Evolutionary conservation across 164 flowering plant genomes (phyloP), one percentile per base, ranked within the genome.

Genomic region (Amborella trichopoda): DNA sequence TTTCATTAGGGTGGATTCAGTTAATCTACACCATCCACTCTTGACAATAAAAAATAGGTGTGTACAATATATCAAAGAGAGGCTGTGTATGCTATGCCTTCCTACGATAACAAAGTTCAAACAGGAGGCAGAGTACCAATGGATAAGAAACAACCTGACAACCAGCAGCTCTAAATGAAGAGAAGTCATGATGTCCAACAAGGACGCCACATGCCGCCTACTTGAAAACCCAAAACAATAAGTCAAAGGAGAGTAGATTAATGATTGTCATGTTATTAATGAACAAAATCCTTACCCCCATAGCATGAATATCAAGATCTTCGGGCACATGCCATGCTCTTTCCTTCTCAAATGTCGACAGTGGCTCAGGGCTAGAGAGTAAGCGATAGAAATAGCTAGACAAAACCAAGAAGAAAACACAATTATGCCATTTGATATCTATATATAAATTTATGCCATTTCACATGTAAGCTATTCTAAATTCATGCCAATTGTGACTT

Each of bases 271-370:
- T 12, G 10, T 18, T 42, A 28, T 22, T 38, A 40, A 42, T 20
- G 18, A 19, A 14, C 36, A 26, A 11, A 22, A 25, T 16, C 24
- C 43, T 13, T 38, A 84, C 99, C 94, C 84, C 82, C 95, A 93
- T 88, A 6, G 91, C 69, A 49, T 25, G 48, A 53, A 85, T 46
- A 76, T 93, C 65, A 6, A 93, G 59, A 26, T 80, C 73, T 46
- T 73, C 80, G 12, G 74, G 60, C 26, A 82, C 77, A 72, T 93
- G 96, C 99, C 99, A 93, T 20, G 87, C 96, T 6, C 94, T 76
- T 19, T 81, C 94, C 58, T 72, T 88, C 60, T 93, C 99, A 67
- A 88, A 84, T 34, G 62, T 64, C 26, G 99, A 82, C 65, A 93
- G 47, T 48, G 70, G 71, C 58, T 83, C 94, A 42, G 83, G 74